Evolutionary conservation across 2,329 filamentous ascomycete species (phyloP), one percentile per base, ranked within the genome.

Genomic region (Aspergillus latus): DNA sequence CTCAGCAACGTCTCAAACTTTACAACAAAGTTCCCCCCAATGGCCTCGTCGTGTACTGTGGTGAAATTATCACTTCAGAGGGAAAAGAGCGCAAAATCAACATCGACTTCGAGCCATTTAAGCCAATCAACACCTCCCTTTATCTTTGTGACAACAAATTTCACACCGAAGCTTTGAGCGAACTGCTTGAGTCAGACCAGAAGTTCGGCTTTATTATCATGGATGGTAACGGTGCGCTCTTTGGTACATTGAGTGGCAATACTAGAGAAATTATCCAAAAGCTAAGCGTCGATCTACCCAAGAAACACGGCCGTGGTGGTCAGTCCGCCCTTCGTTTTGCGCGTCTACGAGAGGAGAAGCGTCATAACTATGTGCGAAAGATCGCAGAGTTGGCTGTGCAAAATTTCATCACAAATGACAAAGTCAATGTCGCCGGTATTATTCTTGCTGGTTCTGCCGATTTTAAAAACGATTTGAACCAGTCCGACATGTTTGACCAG

Each of bases 141-240:
- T 99, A 99, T 76, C 90, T 99, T 59, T 99, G 94, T 80, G 94
- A 99, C 86, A 99, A 99, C 84, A 99, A 99, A 74, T 99, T 99
- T 78, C 94, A 99, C 75, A 99, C 94, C 56, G 94, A 99, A 78
- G 93, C 94, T 15, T 81, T 99, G 64, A 94, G 92, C 64, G 94
- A 99, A 80, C 85, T 99, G 70, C 88, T 99, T 64, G 94, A 99
- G 79, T 97, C 93, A 15, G 94, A 99, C 75, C 94, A 97, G 79
- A 97, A 96, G 78, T 99, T 99, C 68, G 94, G 94, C 54, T 99
- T 99, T 80, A 99, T 99, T 76, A 88, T 99, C 80, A 99, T 99
- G 94, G 94, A 99, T 74, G 94, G 94, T 80, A 99, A 99, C 78
- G 95, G 94, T 68, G 90, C 94, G 43, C 86, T 99, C 30, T 99